Percentiles rank a stretch among this genome's conserved stretches.
These are phyloP conservation scores for Penicillium desertorum DNA, from an alignment of 495 filamentous ascomycete species.

Conservation along the genomic window DNA sequence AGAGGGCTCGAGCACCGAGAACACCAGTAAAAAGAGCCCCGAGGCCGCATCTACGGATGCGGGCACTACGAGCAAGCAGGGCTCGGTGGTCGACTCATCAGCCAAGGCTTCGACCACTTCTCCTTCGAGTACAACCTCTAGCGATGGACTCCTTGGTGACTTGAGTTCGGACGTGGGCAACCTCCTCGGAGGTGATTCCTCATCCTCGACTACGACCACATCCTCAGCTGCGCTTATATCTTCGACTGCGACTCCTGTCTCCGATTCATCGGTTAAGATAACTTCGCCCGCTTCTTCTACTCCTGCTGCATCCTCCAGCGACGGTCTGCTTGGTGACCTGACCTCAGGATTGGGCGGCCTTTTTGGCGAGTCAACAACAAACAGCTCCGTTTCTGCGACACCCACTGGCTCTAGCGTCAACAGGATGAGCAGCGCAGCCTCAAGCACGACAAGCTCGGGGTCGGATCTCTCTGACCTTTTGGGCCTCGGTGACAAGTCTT, in stretches of 20 bases:
- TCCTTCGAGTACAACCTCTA: conserved; percentile 4
- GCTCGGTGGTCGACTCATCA: background rate
- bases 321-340: background rate
- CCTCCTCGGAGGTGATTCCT: conserved; percentile 2
- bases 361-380: conserved; percentile 11
- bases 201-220: background rate
- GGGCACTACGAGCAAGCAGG: conserved; percentile 10
- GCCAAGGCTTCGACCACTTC: conserved; percentile 5
- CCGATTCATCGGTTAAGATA: background rate
- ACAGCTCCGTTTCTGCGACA: conserved; percentile 8
- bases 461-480: conserved; percentile 7
- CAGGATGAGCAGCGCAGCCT: background rate
- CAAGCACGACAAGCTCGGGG: conserved; percentile 5
- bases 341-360: conserved; percentile 1
- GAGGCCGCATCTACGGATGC: conserved; percentile 17
- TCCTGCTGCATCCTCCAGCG: conserved; percentile 10
- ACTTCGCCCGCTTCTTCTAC: conserved; percentile 14
- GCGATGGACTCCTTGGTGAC: conserved; percentile 4
- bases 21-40: background rate
- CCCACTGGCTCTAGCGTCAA: conserved; percentile 7
- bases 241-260: background rate
- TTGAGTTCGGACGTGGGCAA: background rate
- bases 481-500: conserved; percentile 12
- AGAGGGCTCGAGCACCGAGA: conserved; percentile 12
- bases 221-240: background rate